These are phyloP conservation scores for Phaffomyces opuntiae DNA, from an alignment of 805 yeast genomes.

Conservation along the genomic window DNA sequence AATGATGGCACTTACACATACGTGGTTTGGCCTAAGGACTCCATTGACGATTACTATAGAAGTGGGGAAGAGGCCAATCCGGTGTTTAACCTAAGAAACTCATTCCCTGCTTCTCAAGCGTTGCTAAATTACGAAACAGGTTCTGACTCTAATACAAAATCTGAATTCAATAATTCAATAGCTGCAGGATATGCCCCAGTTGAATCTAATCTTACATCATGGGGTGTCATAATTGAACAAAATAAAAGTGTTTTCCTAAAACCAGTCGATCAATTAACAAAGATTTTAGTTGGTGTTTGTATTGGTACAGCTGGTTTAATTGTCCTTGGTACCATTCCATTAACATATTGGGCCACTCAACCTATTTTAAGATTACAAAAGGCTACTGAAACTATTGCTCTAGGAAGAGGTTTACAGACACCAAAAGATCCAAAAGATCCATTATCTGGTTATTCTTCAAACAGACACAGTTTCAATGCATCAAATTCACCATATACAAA, in stretches of 20 bases:
- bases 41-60: too few relatives aligned
- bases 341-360: slow-evolving; percentile 77
- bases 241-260: slow-evolving; percentile 47
- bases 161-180: slow-evolving; percentile 32
- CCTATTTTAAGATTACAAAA: slow-evolving; percentile 75
- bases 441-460: slow-evolving; percentile 7
- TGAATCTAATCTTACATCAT: slow-evolving; percentile 36
- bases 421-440: slow-evolving; percentile 8
- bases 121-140: slow-evolving; percentile 35
- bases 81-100: slow-evolving; percentile 9
- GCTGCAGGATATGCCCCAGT: slow-evolving; percentile 53
- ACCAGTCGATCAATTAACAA: slow-evolving; percentile 55
- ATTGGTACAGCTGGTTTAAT: slow-evolving; percentile 71
- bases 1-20: slow-evolving; percentile 27
- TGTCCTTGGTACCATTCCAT: slow-evolving; percentile 69
- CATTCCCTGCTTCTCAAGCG: slow-evolving; percentile 29
- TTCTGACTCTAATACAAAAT: slow-evolving; percentile 29
- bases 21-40: slow-evolving; percentile 1
- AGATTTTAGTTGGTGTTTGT: slow-evolving; percentile 71
- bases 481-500: slow-evolving; percentile 1
- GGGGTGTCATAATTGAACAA: slow-evolving; percentile 78
- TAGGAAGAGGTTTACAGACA: slow-evolving; percentile 32
- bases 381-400: slow-evolving; percentile 60
- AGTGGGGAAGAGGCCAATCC: too few relatives aligned
- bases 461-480: slow-evolving; percentile 7